Evolutionary conservation across 345 rosid species (phyloP), one percentile per base, ranked within the genome.

Genomic region (Rhodomyrtus tomentosa): DNA sequence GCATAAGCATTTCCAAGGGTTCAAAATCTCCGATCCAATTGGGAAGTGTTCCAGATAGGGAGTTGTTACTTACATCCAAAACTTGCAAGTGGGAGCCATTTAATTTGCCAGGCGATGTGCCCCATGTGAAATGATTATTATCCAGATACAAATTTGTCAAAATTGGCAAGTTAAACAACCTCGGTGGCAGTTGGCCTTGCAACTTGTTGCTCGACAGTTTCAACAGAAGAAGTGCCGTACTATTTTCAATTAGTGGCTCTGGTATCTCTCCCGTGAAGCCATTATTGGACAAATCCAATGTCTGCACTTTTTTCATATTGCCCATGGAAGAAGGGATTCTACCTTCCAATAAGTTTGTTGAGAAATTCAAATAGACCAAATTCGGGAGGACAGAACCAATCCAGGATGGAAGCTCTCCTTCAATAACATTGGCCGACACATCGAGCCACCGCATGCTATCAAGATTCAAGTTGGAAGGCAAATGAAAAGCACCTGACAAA

Each of bases 241-340:
- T 81, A 16, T 73, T 49, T 7, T 6, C 22, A 59, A 82, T 42
- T 5, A 85, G 42, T 5, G 36, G 27, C n/a, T 79, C 54, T 0
- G 88, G 88, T 8, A 87, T 21, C 56, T 15, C 82, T 51, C 88
- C 90, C 0, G 82, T 80, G 7, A 89, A 83, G 1, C 5, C 6
- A 56, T 89, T 90, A 54, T 73, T 21, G 2, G 90, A 89, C 40
- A 89, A 56, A 25, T 89, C 91, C 4, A 88, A 82, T 10, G 0
- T 0, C 1, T 1, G 0, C 38, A 86, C 22, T 13, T 2, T 2
- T 22, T 50, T 83, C 83, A 85, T 18, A 55, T 73, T 59, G 42
- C 90, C 87, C 0, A 87, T 9, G 0, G 88, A 86, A 18, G 84
- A 4, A 24, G 92, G 90, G 7, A 90, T 84, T 38, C 58, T 48